Base-by-base conservation (phyloP, 805 yeast genomes). In the Metschnikowia colocasiae region DNA sequence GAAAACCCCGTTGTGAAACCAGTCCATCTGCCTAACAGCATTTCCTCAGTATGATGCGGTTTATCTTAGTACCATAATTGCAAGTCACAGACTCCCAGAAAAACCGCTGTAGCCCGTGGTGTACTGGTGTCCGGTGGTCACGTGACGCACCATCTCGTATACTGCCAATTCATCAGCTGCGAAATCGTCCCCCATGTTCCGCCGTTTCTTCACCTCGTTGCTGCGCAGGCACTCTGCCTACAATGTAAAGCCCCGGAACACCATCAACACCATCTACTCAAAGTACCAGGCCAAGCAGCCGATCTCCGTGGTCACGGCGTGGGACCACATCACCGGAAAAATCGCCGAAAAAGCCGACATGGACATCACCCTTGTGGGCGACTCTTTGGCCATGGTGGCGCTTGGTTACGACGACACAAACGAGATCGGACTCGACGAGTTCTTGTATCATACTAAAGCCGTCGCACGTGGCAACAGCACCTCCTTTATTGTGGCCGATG, bases 331-430 rank as follows among this genome's bases (percentile, higher is more conserved):
- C 15, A 83, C 96, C 0, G 94, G 82, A 0, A 69, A 73, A 26
- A 71, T 85, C 57, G 95, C 90, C 0, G 82, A 84, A 20, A 63
- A 73, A 15, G 79, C 91, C 0, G 75, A 78, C 0, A 74, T 81
- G 2, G 97, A 92, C 56, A 74, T 83, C 48, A 73, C 83, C 6
- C 73, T 92, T 2, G 83, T 92, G 3, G 99, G 99, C 3, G 99
- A 92, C 64, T 91, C 97, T 0, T 68, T 94, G 22, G 89, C 97
- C 0, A 92, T 90, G 97, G 91, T 87, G 1, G 77, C 95, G 0
- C 73, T 88, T 52, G 99, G 99, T 0, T 83, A 85, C 59, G 74
- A 73, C 2, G 82, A 85, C 35, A 85, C 98, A 0, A 81, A 84
- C 50, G 86, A 86, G 57, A 67, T 94, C 23, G 75, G 83, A 2